These are phyloP conservation scores for Rhizophora apiculata DNA, from an alignment of 345 rosid species.

Conservation along the genomic window DNA sequence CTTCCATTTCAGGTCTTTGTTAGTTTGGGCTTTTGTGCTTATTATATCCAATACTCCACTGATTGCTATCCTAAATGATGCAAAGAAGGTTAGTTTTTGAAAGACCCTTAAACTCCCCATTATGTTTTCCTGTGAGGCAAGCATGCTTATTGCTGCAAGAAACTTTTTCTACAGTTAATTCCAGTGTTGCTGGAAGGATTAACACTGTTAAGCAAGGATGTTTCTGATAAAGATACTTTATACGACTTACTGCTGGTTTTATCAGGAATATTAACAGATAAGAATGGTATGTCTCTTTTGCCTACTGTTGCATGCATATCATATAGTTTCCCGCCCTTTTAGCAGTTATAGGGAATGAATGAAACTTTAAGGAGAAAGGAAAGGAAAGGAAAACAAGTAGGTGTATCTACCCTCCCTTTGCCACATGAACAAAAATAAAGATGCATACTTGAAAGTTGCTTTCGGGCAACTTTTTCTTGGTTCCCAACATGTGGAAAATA, in stretches of 20 bases:
- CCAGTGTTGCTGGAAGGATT: constrained; percentile 66
- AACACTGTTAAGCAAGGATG: constrained; percentile 44
- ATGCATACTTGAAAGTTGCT: too few relatives aligned
- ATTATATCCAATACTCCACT: constrained; percentile 64
- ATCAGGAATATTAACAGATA: constrained; percentile 73
- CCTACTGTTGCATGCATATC: not conserved
- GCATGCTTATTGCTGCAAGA: constrained; percentile 12
- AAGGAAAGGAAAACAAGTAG: too few relatives aligned
- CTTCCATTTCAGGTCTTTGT: constrained; percentile 51
- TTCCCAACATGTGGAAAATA: not conserved
- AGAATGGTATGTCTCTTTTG: constrained; percentile 42
- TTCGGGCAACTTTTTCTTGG: too few relatives aligned
- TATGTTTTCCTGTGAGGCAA: constrained; percentile 8
- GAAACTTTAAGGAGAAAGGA: too few relatives aligned
- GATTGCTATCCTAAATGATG: constrained; percentile 56
- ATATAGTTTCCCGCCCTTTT: not conserved
- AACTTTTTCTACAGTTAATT: constrained; percentile 45
- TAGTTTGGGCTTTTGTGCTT: constrained; percentile 63
- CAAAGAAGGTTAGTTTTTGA: constrained; percentile 57
- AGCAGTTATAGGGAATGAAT: too few relatives aligned
- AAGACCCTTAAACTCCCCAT: constrained; percentile 5
- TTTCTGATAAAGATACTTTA: constrained; percentile 48
- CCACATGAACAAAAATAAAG: too few relatives aligned
- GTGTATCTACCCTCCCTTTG: too few relatives aligned
- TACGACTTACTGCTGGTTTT: constrained; percentile 68